phyloP scores from a whole-genome alignment of 345 rosid genomes.

The Eucalyptus decipiens region DNA sequence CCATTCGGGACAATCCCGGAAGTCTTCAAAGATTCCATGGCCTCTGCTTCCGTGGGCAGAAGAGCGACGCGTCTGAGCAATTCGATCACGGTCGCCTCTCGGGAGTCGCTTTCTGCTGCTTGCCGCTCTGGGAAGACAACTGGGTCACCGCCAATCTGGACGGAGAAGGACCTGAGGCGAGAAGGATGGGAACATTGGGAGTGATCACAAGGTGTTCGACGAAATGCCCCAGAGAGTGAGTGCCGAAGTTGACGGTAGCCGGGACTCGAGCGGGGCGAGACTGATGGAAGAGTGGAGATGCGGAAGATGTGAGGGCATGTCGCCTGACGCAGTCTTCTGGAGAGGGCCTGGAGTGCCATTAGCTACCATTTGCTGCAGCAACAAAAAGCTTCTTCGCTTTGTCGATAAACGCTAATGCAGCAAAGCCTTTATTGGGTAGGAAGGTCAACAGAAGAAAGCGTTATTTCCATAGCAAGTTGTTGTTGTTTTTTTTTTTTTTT shows the following conservation, averaged over 20 bases:
- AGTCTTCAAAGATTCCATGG: constrained; percentile 31
- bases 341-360: background rate
- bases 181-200: background rate
- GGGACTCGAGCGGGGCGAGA: background rate
- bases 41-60: constrained; percentile 41
- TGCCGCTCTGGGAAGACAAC: background rate
- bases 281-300: background rate
- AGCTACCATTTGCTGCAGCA: background rate
- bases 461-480: background rate
- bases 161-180: constrained; percentile 15
- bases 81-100: background rate
- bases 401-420: background rate
- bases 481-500: too few relatives aligned
- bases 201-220: constrained; percentile 21
- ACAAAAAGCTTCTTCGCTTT: background rate
- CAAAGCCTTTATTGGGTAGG: background rate
- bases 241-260: background rate
- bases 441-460: background rate
- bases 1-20: constrained; percentile 22
- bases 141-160: constrained; percentile 1
- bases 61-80: constrained; percentile 30
- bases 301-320: background rate
- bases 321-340: background rate
- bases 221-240: constrained; percentile 32
- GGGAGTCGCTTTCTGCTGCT: background rate